A percentile compares a stretch with the other conserved stretches of the same genome.
phyloP scores from a whole-genome alignment of 2,329 filamentous ascomycete species.

The Helicocarpus griseus region DNA sequence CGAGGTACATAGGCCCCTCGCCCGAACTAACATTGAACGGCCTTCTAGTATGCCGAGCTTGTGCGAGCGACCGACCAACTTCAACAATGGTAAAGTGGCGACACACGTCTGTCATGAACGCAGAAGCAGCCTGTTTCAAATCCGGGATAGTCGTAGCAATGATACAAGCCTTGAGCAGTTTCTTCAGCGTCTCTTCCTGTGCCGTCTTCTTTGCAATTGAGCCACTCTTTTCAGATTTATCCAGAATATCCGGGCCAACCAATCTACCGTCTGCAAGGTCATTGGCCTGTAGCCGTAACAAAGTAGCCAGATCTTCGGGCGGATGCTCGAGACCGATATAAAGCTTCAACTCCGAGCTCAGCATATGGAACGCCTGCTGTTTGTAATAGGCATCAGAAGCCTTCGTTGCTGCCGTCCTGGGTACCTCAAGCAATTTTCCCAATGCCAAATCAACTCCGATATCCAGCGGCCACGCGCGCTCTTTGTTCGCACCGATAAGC shows the following conservation, averaged over 20 bases:
- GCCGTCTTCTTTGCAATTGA: slow-evolving; percentile 80
- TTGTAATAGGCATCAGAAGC: slow-evolving; percentile 80
- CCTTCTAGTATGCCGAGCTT: slow-evolving; percentile 64
- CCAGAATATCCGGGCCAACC: slow-evolving; percentile 58
- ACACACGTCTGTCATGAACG: slow-evolving; percentile 70
- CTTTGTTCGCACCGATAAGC: slow-evolving; percentile 79
- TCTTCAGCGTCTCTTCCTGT: slow-evolving; percentile 74
- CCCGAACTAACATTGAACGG: slow-evolving; percentile 78
- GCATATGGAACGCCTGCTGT: slow-evolving; percentile 77
- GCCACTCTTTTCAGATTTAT: slow-evolving; percentile 65
- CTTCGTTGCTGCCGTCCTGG: slow-evolving; percentile 50
- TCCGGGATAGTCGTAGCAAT: slow-evolving; percentile 75
- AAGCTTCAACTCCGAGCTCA: slow-evolving; percentile 82
- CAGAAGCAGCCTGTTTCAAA: slow-evolving; percentile 63
- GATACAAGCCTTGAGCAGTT: slow-evolving; percentile 79
- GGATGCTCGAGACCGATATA: slow-evolving; percentile 78
- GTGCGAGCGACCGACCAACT: slow-evolving; percentile 72
- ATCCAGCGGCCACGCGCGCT: slow-evolving; percentile 76
- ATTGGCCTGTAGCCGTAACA: slow-evolving; percentile 80
- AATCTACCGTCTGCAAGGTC: slow-evolving; percentile 67
- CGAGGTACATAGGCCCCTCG: slow-evolving; percentile 78
- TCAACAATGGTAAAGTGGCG: slow-evolving; percentile 87
- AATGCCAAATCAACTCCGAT: slow-evolving; percentile 85
- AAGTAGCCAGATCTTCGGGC: slow-evolving; percentile 76
- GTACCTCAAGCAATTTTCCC: slow-evolving; percentile 71